Evolutionary conservation across 148 eudicot species (phyloP).

Genomic region (Rhododendron griersonianum): DNA sequence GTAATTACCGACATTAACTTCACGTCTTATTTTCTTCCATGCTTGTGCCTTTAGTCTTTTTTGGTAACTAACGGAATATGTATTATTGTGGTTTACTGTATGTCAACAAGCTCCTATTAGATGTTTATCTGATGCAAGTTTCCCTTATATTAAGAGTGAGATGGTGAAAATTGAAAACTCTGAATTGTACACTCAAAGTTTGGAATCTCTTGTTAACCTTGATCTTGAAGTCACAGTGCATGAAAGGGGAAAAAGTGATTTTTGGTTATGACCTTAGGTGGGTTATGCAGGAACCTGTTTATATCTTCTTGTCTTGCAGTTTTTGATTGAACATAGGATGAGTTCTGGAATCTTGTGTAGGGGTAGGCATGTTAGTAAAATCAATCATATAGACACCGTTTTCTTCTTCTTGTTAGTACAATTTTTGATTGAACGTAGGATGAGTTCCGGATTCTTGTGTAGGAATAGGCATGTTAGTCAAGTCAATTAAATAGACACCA

Average conservation of each 20-base stretch:
- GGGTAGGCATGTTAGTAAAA: not conserved
- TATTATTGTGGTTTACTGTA: not conserved
- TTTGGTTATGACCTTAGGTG: not conserved
- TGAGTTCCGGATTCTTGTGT: not conserved
- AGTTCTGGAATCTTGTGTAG: not conserved
- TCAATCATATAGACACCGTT: not conserved
- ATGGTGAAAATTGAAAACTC: not conserved
- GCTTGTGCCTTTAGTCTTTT: not conserved
- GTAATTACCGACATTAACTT: constrained; percentile 27
- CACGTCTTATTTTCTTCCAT: not conserved
- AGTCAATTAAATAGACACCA: not conserved
- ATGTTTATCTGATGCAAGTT: not conserved
- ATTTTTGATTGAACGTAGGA: not conserved
- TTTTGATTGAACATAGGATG: not conserved
- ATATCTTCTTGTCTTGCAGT: not conserved
- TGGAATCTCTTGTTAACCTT: not conserved
- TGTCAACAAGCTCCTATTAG: not conserved
- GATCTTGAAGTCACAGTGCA: not conserved
- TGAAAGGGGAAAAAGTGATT: not conserved
- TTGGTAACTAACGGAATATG: not conserved
- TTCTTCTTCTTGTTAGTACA: not conserved
- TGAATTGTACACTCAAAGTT: not conserved
- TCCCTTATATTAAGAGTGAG: not conserved
- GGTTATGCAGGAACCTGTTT: not conserved
- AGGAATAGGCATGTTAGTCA: not conserved